phyloP scores from a whole-genome alignment of 2,329 filamentous ascomycete genomes.

The Herpotrichia juniperi region DNA sequence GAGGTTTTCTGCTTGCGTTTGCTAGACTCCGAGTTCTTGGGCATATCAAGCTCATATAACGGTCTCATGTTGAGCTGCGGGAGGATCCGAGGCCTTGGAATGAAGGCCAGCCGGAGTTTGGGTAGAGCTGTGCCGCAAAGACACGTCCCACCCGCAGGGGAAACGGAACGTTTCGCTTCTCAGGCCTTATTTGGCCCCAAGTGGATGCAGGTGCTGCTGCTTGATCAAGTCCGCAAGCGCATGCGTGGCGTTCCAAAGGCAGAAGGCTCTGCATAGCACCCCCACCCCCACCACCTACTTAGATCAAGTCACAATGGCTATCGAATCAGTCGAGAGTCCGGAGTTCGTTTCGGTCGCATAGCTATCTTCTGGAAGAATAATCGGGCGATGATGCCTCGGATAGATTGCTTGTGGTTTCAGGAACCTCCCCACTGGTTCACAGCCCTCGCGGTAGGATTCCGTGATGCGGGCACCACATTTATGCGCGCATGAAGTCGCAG shows the following conservation, averaged over 20 bases:
- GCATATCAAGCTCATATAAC: background rate
- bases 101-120: background rate
- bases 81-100: background rate
- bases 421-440: constrained; percentile 2
- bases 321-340: background rate
- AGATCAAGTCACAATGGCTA: background rate
- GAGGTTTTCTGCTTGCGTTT: background rate
- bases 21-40: background rate
- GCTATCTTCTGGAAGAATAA: background rate
- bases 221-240: constrained; percentile 4
- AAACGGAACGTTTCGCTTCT: constrained; percentile 2
- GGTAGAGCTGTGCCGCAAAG: background rate
- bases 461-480: background rate
- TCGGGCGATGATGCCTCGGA: background rate
- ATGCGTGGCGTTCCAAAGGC: constrained; percentile 8
- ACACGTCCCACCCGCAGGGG: background rate
- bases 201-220: constrained; percentile 6
- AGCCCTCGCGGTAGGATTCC: background rate
- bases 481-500: background rate
- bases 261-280: constrained; percentile 8
- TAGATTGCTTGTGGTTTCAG: background rate
- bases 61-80: background rate
- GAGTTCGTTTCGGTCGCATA: background rate
- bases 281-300: background rate
- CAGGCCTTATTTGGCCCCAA: background rate